Conservation (phyloP, 1,284 basidiomycete species). For the Marasmius fiardii region DNA sequence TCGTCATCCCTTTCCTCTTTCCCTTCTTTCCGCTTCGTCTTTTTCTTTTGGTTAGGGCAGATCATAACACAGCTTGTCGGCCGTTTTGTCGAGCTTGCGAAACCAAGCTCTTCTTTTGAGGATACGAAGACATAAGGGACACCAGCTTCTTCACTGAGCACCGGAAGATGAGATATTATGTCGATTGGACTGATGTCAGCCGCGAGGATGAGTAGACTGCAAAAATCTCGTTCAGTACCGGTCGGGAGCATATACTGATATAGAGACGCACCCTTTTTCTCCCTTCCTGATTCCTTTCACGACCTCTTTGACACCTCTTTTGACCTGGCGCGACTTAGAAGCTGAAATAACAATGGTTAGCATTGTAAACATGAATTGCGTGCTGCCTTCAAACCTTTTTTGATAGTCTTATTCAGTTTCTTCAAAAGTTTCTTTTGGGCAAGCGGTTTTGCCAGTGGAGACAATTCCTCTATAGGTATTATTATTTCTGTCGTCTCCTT, state of each 20-base stretch:
- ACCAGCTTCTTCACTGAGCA: slow-evolving; percentile 91
- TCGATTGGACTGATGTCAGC: slow-evolving; percentile 98
- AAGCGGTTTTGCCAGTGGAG: slow-evolving; percentile 86
- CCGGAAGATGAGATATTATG: slow-evolving; percentile 95
- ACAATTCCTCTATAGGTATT: slow-evolving; percentile 80
- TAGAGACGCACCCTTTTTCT: slow-evolving; percentile 77
- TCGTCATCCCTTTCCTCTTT: slow-evolving; percentile 72
- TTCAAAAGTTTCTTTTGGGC: slow-evolving; percentile 91
- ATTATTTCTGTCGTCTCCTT: slow-evolving; percentile 62
- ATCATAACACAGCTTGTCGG: slow-evolving; percentile 98
- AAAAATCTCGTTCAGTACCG: slow-evolving; percentile 7
- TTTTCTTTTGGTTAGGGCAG: slow-evolving; percentile 75
- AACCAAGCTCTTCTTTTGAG: slow-evolving; percentile 93
- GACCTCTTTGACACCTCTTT: slow-evolving; percentile 95
- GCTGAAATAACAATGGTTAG: slow-evolving; percentile 44
- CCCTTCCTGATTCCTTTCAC: slow-evolving; percentile 95
- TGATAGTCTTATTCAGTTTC: slow-evolving; percentile 90
- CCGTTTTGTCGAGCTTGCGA: slow-evolving; percentile 94
- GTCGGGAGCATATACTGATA: not conserved
- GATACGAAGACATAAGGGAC: slow-evolving; percentile 91
- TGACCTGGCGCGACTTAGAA: slow-evolving; percentile 89
- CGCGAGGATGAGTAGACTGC: slow-evolving; percentile 86
- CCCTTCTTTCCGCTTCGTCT: slow-evolving; percentile 60
- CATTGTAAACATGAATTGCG: not conserved
- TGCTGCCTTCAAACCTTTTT: slow-evolving; percentile 60